A percentile compares a stretch with the other conserved stretches of the same genome.
Conservation (phyloP, 83 land plant species). For the Picea engelmannii region DNA sequence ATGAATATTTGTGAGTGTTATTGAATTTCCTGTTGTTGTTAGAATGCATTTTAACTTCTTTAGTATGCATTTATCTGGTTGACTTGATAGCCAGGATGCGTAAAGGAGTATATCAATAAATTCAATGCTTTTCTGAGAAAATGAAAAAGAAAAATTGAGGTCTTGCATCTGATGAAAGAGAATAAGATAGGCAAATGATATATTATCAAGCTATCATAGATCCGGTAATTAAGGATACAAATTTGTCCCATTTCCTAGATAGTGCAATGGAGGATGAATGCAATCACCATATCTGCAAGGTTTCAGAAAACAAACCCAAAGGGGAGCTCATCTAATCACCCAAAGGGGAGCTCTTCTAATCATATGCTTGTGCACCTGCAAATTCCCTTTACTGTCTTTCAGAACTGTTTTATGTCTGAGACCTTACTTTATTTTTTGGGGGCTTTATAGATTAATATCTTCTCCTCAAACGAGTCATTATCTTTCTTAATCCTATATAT, state of each 20-base stretch:
- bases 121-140: no score
- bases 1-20: no score
- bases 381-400: background rate
- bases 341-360: background rate
- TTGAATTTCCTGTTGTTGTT: background rate
- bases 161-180: conserved; percentile 1
- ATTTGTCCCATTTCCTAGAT: background rate
- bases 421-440: no score
- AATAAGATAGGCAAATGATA: background rate
- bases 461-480: no score
- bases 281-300: background rate
- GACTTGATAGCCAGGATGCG: background rate
- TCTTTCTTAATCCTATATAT: no score
- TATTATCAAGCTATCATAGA: background rate
- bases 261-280: background rate
- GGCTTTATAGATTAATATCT: no score
- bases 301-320: no score
- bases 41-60: conserved; percentile 2
- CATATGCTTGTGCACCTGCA: background rate
- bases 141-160: background rate
- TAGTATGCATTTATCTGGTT: no score
- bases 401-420: background rate
- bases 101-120: background rate
- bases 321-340: no score
- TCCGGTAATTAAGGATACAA: background rate